phyloP scores from a whole-genome alignment of 306 rosid genomes.

The Castanea crenata region DNA sequence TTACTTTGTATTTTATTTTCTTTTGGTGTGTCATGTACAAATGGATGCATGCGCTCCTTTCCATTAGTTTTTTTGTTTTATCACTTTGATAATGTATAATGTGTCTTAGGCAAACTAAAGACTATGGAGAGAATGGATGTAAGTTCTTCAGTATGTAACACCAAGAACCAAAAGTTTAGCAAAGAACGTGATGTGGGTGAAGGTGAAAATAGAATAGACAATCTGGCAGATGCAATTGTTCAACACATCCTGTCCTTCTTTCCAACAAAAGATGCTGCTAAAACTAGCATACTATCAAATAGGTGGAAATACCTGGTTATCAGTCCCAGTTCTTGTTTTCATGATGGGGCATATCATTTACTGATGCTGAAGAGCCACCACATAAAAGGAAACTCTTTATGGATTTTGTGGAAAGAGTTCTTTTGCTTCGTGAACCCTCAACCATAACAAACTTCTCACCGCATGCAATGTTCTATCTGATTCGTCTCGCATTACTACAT shows the following conservation, averaged over 20 bases:
- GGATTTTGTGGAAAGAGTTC: neutral
- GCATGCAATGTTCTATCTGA: neutral
- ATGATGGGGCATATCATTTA: no score
- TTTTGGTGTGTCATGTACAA: no score
- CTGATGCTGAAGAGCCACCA: neutral
- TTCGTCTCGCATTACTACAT: neutral
- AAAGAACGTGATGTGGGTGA: neutral
- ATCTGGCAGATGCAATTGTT: neutral
- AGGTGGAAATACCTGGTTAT: neutral
- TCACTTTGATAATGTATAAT: neutral
- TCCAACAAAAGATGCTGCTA: slow-evolving; percentile 2
- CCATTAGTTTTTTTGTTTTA: neutral
- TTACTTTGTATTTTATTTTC: no score
- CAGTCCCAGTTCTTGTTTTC: neutral
- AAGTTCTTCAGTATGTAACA: neutral
- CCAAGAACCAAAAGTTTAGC: neutral
- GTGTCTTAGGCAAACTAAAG: neutral
- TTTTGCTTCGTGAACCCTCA: neutral
- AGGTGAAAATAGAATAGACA: neutral
- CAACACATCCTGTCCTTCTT: neutral
- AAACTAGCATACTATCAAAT: neutral
- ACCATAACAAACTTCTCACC: neutral
- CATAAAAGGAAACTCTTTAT: neutral
- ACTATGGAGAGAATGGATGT: neutral
- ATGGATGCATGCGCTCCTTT: neutral